Percentiles rank a stretch among this genome's conserved stretches.
Evolutionary conservation across 257 asterid genomes (phyloP).

Genomic region (Cinchona pubescens): DNA sequence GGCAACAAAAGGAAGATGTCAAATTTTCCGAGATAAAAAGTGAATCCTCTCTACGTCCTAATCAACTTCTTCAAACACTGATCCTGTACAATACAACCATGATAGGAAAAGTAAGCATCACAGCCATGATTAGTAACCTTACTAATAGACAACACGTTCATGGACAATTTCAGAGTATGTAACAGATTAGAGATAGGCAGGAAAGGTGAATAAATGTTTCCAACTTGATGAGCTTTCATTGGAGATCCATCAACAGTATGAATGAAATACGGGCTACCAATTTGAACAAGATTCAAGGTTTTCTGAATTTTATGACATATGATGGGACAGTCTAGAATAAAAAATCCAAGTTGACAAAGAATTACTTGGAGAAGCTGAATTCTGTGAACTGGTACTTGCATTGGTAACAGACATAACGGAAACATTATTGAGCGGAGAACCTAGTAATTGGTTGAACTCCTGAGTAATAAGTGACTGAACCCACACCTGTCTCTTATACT

Average conservation of each 20-base stretch:
- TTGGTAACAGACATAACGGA: too few relatives aligned
- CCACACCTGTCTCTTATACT: neutral
- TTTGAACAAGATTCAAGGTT: too few relatives aligned
- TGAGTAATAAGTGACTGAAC: neutral
- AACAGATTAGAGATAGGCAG: neutral
- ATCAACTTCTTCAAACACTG: neutral
- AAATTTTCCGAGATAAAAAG: neutral
- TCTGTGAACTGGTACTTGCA: neutral
- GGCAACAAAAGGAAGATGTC: too few relatives aligned
- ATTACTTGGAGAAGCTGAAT: neutral
- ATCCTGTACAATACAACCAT: neutral
- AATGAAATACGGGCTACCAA: neutral
- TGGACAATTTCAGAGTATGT: neutral
- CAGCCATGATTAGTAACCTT: neutral
- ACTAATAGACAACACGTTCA: neutral
- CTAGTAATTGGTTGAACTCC: too few relatives aligned
- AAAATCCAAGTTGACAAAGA: neutral
- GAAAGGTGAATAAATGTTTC: neutral
- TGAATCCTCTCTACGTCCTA: neutral
- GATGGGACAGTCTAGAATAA: neutral
- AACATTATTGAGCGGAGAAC: neutral
- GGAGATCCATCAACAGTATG: neutral
- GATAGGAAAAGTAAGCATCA: neutral
- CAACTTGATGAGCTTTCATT: neutral
- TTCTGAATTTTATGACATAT: neutral